phyloP scores from a whole-genome alignment of 2,329 filamentous ascomycete species.

The Microdochium nivale region DNA sequence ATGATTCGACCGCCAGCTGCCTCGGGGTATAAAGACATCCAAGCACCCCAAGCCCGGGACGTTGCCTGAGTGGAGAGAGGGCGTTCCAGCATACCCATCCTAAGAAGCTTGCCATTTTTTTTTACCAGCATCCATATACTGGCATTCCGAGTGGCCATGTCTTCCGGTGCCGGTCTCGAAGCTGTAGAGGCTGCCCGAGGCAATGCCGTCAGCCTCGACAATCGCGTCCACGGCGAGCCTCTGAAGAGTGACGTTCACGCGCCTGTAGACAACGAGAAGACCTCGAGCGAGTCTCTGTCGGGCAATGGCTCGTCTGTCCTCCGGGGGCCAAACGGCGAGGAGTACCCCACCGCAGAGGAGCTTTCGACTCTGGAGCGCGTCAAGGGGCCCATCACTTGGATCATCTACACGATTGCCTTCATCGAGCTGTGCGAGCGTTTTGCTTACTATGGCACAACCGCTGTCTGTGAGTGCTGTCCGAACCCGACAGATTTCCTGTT shows the following conservation, averaged over 20 bases:
- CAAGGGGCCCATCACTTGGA: constrained; percentile 43
- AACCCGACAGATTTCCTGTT: no score
- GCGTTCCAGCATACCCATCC: no score
- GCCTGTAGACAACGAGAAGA: constrained; percentile 2
- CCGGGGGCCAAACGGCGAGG: constrained; percentile 22
- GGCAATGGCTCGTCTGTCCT: constrained; percentile 8
- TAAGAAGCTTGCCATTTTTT: background rate
- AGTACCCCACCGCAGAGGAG: constrained; percentile 45
- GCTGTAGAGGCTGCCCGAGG: constrained; percentile 7
- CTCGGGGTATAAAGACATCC: background rate
- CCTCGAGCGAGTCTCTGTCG: constrained; percentile 4
- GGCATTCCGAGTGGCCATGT: background rate
- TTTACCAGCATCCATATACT: background rate
- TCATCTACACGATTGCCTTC: constrained; percentile 50
- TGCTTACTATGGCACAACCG: constrained; percentile 55
- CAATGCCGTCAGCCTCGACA: constrained; percentile 2
- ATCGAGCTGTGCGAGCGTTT: constrained; percentile 58
- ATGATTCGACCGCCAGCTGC: no score
- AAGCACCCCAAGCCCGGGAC: background rate
- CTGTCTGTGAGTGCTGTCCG: constrained; percentile 39
- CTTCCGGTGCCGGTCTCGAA: constrained; percentile 6
- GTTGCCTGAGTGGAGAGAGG: background rate
- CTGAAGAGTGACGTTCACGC: background rate
- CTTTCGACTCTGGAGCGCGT: constrained; percentile 41
- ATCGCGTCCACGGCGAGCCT: constrained; percentile 5